Percentiles rank a stretch among this genome's conserved stretches.
Evolutionary conservation across 495 filamentous ascomycete species (phyloP).

Genomic region (Penicillium nucicola): DNA sequence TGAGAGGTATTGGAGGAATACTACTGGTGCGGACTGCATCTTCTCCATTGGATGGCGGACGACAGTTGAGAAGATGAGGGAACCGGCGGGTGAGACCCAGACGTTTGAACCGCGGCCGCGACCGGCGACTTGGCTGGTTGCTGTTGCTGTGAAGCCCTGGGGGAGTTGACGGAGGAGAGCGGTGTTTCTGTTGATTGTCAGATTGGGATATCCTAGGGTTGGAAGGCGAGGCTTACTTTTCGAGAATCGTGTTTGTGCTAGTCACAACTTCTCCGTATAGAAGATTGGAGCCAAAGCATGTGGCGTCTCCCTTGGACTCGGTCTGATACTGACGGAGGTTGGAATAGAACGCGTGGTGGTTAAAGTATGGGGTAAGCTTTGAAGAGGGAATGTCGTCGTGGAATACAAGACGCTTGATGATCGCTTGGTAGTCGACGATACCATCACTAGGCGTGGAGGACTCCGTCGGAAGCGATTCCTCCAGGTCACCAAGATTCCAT

Average conservation of each 20-base stretch:
- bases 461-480: constrained; percentile 44
- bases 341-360: constrained; percentile 75
- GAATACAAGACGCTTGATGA: constrained; percentile 72
- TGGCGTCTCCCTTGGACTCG: constrained; percentile 49
- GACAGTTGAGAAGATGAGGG: constrained; percentile 81
- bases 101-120: constrained; percentile 88
- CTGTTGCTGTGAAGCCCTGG: constrained; percentile 80
- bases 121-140: constrained; percentile 90
- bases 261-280: constrained; percentile 93
- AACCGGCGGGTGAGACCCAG: constrained; percentile 89
- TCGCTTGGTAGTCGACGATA: constrained; percentile 69
- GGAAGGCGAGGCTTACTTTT: constrained; percentile 58
- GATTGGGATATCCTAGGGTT: neutral
- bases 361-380: constrained; percentile 84
- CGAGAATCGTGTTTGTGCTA: constrained; percentile 91
- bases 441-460: constrained; percentile 41
- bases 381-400: constrained; percentile 64
- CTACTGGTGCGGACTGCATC: constrained; percentile 71
- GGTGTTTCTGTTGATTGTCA: constrained; percentile 58
- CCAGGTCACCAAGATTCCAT: constrained; percentile 60
- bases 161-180: constrained; percentile 73
- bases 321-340: constrained; percentile 66
- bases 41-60: constrained; percentile 75
- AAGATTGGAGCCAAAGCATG: constrained; percentile 70
- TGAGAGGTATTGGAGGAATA: constrained; percentile 92